Evolutionary conservation across 2,329 filamentous ascomycete genomes (phyloP), one percentile per base, ranked within the genome.

Genomic region (Monosporascus sp.): DNA sequence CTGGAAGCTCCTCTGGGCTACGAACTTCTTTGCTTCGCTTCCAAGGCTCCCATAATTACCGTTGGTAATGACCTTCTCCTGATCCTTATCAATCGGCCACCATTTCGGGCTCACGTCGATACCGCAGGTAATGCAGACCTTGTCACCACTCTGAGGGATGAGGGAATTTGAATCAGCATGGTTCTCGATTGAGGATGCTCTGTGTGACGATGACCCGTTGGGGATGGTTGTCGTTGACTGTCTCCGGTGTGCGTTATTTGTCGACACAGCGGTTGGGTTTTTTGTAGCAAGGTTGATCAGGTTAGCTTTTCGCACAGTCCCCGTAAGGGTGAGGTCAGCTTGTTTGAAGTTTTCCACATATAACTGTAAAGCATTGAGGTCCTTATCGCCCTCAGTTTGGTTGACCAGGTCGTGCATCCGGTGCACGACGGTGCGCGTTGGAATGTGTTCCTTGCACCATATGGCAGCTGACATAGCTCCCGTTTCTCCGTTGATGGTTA

Each of bases 291-390:
- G 79, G 53, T 82, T 84, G 65, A 87, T 81, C 43, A 94, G 80
- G 55, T 90, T 94, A 22, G 94, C 93, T 71, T 96, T 97, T 52
- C 94, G 87, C 22, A 94, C 90, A 19, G 93, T 97, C 27, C 94
- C 94, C 2, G 92, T 97, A 62, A 97, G 75, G 3, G 89, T 84
- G 41, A 93, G 80, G 67, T 99, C 94, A 8, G 94, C 93, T 72
- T 97, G 93, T 71, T 99, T 99, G 76, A 91, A 97, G 54, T 87
- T 91, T 60, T 87, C 87, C 45, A 88, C 89, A 68, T 89, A 99
- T 26, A 96, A 78, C 68, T 97, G 91, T 49, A 99, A 74, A 9
- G 89, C 91, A 62, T 86, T 95, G 51, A 85, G 72, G n/a, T 85
- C 85, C n/a, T 53, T 52, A 47, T 63, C 55, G 27, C 54, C 52